These are phyloP conservation scores for Penicillium sp. DNA, from an alignment of 2,329 filamentous ascomycete genomes.

Conservation along the genomic window DNA sequence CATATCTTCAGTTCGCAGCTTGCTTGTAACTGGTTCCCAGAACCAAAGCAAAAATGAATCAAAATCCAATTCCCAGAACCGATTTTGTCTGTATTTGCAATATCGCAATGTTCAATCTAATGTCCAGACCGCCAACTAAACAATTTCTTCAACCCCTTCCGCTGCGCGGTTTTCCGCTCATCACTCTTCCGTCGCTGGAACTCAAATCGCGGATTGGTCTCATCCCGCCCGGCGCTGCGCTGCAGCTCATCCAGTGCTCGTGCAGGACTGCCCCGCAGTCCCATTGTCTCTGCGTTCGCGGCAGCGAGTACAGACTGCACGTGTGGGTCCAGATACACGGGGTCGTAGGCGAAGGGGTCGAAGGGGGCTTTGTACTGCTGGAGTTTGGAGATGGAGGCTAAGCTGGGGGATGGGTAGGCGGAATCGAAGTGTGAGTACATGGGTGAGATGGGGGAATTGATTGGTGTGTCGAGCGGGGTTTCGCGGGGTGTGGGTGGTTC, in stretches of 20 bases:
- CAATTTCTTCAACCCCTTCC: conserved; percentile 21
- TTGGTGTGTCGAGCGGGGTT: conserved; percentile 1
- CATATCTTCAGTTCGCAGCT: background rate
- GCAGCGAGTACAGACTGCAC: conserved; percentile 27
- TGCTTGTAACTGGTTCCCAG: background rate
- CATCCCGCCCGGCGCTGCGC: conserved; percentile 2
- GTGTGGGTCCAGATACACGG: conserved; percentile 24
- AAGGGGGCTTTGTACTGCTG: background rate
- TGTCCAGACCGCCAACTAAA: conserved; percentile 26
- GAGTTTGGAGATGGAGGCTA: background rate
- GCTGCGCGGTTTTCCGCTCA: conserved; percentile 16
- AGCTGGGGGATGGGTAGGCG: background rate
- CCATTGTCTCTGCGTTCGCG: conserved; percentile 27
- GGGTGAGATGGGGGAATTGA: background rate
- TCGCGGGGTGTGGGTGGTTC: background rate
- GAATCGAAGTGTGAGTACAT: background rate
- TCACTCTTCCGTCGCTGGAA: conserved; percentile 6
- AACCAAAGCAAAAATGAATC: background rate
- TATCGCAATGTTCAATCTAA: background rate
- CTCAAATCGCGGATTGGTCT: conserved; percentile 1
- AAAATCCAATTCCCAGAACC: background rate
- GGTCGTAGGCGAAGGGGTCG: conserved; percentile 18
- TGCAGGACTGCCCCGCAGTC: conserved; percentile 19
- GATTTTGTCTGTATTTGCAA: too few relatives aligned
- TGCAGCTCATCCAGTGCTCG: conserved; percentile 25